Base-by-base conservation (phyloP, 192 early-diverging fungal species). In the Podila verticillata region DNA sequence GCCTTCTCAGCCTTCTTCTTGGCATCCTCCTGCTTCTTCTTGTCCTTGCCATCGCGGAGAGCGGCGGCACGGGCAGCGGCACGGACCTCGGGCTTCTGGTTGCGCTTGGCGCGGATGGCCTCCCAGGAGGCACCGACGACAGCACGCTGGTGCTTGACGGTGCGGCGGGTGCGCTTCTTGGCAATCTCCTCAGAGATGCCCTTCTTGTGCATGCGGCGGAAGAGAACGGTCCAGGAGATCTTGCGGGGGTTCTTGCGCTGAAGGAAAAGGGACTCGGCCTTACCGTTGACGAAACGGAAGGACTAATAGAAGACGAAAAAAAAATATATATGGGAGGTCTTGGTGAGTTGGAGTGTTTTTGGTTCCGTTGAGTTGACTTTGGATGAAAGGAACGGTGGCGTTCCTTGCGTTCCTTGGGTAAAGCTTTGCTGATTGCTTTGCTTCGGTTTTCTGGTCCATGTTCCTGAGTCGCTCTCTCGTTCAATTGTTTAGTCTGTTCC, bases 141-240 rank as follows among this genome's bases (percentile, higher is more conserved):
- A 65, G 92, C 95, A 89, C 98, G 95, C 87, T 96, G 92, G 88
- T 90, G 92, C 94, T 99, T 98, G 82, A 97, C 95, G 70, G 92
- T 89, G 83, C 95, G 94, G 83, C 93, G 91, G 59, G 94, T 92
- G 85, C 95, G 92, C 95, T 98, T 99, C 94, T 98, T 98, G 85
- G 95, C 82, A 39, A 93, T 91, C 88, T 98, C 97, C 83, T 96
- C 95, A 83, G 92, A 93, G 77, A 96, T 91, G 86, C 97, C 98
- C 95, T 99, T 99, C 91, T 96, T 96, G 92, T 98, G 94, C 83
- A 97, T 91, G 89, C 95, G 96, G 84, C 98, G 95, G 95, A 92
- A 98, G 73, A 97, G 92, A 58, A 91, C 88, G 58, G 98, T 98
- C 98, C 98, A 99, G 86, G 89, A 88, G 79, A 99, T 90, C 91